These are phyloP conservation scores for Diospyros kaki DNA, from an alignment of 148 eudicot genomes.

Conservation along the genomic window DNA sequence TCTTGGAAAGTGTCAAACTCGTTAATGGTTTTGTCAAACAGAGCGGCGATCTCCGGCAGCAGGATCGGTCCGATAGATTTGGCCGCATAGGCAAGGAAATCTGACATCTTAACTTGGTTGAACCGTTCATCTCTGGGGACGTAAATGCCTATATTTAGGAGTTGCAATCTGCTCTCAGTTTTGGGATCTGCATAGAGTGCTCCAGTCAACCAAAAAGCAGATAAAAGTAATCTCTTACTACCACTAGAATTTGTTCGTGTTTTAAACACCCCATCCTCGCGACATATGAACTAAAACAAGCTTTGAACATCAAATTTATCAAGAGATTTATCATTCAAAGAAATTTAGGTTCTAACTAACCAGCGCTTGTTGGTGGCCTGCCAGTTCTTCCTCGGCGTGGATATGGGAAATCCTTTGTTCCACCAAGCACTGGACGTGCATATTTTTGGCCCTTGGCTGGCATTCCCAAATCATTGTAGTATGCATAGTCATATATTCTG, in stretches of 20 bases:
- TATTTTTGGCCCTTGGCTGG: constrained; percentile 50
- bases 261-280: too few species aligned
- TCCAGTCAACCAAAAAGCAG: too few species aligned
- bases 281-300: too few species aligned
- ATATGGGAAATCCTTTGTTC: constrained; percentile 62
- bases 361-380: constrained; percentile 52
- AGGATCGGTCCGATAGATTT: constrained; percentile 66
- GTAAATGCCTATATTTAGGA: constrained; percentile 64
- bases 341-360: constrained; percentile 22
- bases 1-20: constrained; percentile 80
- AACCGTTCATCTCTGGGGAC: constrained; percentile 88
- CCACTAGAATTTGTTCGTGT: too few species aligned
- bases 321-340: too few species aligned
- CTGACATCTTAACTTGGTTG: constrained; percentile 64
- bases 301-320: too few species aligned
- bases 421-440: constrained; percentile 70
- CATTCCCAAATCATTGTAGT: constrained; percentile 70
- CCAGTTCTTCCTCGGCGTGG: constrained; percentile 84
- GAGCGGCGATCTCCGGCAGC: constrained; percentile 45
- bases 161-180: constrained; percentile 56
- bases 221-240: too few species aligned
- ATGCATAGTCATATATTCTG: constrained; percentile 79
- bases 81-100: constrained; percentile 64
- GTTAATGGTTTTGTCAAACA: constrained; percentile 55
- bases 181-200: constrained; percentile 48